Evolutionary conservation across 2,329 filamentous ascomycete genomes (phyloP), one percentile per base, ranked within the genome.

Genomic region (Penicillium sp.): DNA sequence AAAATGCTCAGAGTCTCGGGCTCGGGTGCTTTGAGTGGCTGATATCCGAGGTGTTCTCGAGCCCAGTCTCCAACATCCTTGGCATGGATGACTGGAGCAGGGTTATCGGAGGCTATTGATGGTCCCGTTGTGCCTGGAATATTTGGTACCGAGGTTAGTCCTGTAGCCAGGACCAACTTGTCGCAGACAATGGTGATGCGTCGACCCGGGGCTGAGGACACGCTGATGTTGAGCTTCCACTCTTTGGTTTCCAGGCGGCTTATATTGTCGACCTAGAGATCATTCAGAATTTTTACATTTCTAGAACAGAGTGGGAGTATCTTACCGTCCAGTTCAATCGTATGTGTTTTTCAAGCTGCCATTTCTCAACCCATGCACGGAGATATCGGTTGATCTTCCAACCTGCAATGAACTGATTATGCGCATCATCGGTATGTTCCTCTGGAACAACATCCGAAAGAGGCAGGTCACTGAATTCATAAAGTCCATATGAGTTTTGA

Each of bases 401-500:
- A 1, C 67, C 69, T 1, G 65, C 60, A 44, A 71, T 69, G 31
- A 70, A 66, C n/a, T 59, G 59, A 16, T 58, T 25, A 5, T 44
- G 50, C 2, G 49, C 40, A 3, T 56, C 54, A 11, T 57, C 44
- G 8, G 36, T 33, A n/a, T 50, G n/a, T n/a, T 58, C 55, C 13
- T 58, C 51, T 3, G 63, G 60, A 11, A 64, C 52, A 10, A 61
- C 58, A 0, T 61, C 50, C 3, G 58, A 48, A 8, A 71, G 58
- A 9, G 66, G 47, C 8, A 67, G 31, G 44, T 70, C 69, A 25
- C 66, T 69, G 38, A 67, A 68, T 56, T 70, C 68, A 53, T 70
- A 70, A 16, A 66, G 55, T 0, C 68, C 68, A 31, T 68, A 66
- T 5, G 68, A 66, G 39, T 65, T 67, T 31, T 70, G 66, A n/a